Percentiles rank a stretch among this genome's conserved stretches.
Evolutionary conservation across 2,329 filamentous ascomycete species (phyloP).

Genomic region (Sordariomycetes sp.): DNA sequence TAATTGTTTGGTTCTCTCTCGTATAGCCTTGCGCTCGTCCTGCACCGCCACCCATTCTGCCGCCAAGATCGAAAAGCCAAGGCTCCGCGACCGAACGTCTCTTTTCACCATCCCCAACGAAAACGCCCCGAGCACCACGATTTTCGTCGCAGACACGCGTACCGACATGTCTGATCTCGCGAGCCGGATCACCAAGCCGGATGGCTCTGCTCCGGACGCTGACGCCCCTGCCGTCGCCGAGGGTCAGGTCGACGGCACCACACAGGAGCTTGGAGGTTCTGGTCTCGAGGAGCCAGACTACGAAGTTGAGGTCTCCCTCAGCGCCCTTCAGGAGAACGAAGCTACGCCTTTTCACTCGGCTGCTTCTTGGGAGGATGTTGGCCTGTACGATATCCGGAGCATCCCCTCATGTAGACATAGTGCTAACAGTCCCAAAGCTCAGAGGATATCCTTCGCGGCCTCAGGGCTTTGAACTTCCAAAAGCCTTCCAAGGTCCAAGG

Average conservation of each 20-base stretch:
- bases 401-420: neutral
- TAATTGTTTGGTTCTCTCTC: no score
- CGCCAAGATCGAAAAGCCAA: no score
- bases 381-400: constrained; percentile 53
- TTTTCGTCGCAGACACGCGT: no score
- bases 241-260: constrained; percentile 26
- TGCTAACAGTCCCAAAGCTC: constrained; percentile 14
- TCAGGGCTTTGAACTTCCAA: constrained; percentile 75
- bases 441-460: constrained; percentile 61
- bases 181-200: constrained; percentile 39
- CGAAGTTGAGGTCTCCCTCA: constrained; percentile 87
- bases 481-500: constrained; percentile 99
- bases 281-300: constrained; percentile 63
- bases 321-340: constrained; percentile 77
- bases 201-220: constrained; percentile 15
- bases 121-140: no score
- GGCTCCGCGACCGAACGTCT: no score
- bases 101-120: no score
- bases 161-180: constrained; percentile 43
- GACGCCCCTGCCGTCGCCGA: constrained; percentile 14
- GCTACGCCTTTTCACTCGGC: constrained; percentile 83
- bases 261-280: constrained; percentile 33
- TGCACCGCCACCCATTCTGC: no score
- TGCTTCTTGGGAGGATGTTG: constrained; percentile 75
- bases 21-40: no score